Percentiles rank a stretch among this genome's conserved stretches.
These are phyloP conservation scores for Lachancea dasiensis DNA, from an alignment of 805 yeast genomes.

Conservation along the genomic window DNA sequence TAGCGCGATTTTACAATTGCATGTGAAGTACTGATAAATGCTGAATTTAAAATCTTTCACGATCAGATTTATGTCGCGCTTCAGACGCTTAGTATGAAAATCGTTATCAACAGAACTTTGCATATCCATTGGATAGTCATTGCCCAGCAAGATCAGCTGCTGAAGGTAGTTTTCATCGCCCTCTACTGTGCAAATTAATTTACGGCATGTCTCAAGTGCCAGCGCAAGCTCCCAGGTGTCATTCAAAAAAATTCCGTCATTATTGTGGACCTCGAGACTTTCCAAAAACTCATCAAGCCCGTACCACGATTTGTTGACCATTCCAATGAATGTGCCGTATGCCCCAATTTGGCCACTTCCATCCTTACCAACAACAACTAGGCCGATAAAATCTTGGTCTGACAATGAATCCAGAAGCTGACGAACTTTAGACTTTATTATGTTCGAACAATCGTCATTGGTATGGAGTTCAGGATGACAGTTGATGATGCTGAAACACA, in stretches of 20 bases:
- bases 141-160: conserved; percentile 10
- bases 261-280: conserved; percentile 29
- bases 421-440: conserved; percentile 25
- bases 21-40: conserved; percentile 3
- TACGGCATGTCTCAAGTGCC: conserved; percentile 23
- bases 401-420: conserved; percentile 29
- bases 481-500: conserved; percentile 39
- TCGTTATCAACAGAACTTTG: conserved; percentile 4
- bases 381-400: conserved; percentile 40
- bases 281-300: conserved; percentile 43
- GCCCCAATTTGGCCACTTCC: conserved; percentile 33
- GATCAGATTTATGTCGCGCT: neutral
- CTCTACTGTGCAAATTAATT: conserved; percentile 17
- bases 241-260: conserved; percentile 14
- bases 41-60: conserved; percentile 1
- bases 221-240: conserved; percentile 14
- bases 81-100: neutral
- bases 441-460: conserved; percentile 27
- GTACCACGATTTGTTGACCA: conserved; percentile 39
- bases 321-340: conserved; percentile 43
- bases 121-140: conserved; percentile 1
- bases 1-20: conserved; percentile 1
- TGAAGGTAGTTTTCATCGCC: conserved; percentile 7
- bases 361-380: conserved; percentile 44
- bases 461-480: conserved; percentile 18